Base-by-base conservation (phyloP, 1,284 basidiomycete genomes). In the Rhodotorula sp. region DNA sequence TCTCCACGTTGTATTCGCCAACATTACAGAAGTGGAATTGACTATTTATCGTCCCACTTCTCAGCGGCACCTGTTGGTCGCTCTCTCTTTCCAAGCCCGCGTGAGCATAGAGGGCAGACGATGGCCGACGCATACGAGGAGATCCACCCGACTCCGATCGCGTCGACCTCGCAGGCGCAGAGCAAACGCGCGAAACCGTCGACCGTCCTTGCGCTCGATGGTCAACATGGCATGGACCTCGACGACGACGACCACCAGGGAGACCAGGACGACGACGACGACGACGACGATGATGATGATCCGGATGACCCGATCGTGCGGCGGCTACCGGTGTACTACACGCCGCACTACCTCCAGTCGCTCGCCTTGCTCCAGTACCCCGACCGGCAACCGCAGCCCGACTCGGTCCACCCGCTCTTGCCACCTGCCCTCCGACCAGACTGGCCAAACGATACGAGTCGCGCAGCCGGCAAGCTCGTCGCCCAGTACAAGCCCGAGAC, bases 311-410 rank as follows among this genome's bases (percentile, higher is more conserved):
- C 74, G 6, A 66, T 78, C 43, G 67, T 77, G 43, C 71, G 74
- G 21, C 66, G 73, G 19, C 48, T 79, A 43, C 77, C 77, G 26
- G 75, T 79, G 19, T 78, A 73, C 66, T 76, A 76, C 67, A 76
- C 70, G 26, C 76, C 78, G 1, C 62, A 69, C 52, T 72, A 72
- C 56, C 66, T 75, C 62, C 62, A 71, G 45, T 70, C 73, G 26
- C 70, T 79, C 45, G 76, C 76, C 34, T 70, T 80, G 15, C 70
- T 79, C 16, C 79, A 80, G 67, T 79, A 79, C 70, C 78, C 78
- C n/a, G 76, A 79, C 65, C 73, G 77, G 31, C 75, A 69, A 7
- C 72, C 75, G 16, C 74, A 69, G 54, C 74, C 75, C 43, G 66
- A 71, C 49, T 63, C 70, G 48, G 65, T 69, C 38, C 78, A 79